phyloP scores from a whole-genome alignment of 225 moss, liverwort and hornwort species.

The Takakia lepidozioides region DNA sequence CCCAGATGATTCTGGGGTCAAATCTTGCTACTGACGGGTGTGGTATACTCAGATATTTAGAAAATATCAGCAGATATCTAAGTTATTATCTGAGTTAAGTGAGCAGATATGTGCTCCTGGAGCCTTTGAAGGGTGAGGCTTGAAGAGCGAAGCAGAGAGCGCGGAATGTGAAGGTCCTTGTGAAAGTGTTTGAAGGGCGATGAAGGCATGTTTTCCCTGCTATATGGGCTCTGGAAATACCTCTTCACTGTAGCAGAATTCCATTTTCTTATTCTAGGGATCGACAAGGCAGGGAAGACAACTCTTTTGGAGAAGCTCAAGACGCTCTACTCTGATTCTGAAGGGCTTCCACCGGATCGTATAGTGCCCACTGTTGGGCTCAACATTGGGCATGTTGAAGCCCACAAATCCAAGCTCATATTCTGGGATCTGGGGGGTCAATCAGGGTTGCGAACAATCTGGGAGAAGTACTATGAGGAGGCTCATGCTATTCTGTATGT shows the following conservation, averaged over 20 bases:
- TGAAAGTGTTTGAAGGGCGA: no score
- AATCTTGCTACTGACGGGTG: no score
- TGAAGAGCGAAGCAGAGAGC: no score
- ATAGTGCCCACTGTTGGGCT: conserved; percentile 97
- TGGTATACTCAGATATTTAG: no score
- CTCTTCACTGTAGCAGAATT: conserved; percentile 98
- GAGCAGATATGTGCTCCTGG: no score
- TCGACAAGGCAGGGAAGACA: conserved; percentile 99
- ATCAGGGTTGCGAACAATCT: conserved; percentile 89
- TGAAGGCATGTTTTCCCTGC: conserved; percentile 90
- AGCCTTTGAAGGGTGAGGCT: no score
- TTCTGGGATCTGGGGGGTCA: conserved; percentile 99
- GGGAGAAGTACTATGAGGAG: conserved; percentile 99
- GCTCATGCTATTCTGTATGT: conserved; percentile 94
- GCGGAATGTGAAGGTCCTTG: no score
- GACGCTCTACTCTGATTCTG: conserved; percentile 87
- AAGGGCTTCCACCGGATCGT: conserved; percentile 92
- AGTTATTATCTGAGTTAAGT: no score
- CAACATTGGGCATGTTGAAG: conserved; percentile 94
- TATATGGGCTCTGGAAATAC: conserved; percentile 97
- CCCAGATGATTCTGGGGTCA: no score
- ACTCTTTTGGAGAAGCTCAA: conserved; percentile 95
- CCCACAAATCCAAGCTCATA: conserved; percentile 90
- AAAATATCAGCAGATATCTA: no score
- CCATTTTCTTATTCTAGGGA: conserved; percentile 97